phyloP scores from a whole-genome alignment of 495 filamentous ascomycete genomes.

The Penicillium longicatenatum region DNA sequence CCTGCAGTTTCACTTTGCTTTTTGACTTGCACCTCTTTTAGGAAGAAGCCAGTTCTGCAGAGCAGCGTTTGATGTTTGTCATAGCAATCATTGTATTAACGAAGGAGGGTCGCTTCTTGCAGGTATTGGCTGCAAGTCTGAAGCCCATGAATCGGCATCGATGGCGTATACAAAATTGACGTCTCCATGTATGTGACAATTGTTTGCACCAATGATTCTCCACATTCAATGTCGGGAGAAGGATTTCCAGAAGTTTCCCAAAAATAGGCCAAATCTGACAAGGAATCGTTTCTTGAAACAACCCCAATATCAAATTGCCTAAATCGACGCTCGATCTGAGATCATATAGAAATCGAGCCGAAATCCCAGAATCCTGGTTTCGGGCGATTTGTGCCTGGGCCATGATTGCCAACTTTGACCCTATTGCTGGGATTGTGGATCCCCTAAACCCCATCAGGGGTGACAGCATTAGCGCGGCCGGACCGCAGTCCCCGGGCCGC shows the following conservation, averaged over 20 bases:
- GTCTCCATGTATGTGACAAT: neutral
- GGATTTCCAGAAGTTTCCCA: neutral
- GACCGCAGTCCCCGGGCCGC: constrained; percentile 31
- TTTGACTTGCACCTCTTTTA: constrained; percentile 3
- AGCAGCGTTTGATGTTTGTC: neutral
- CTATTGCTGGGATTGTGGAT: constrained; percentile 13
- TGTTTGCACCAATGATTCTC: too few species aligned
- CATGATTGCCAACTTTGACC: constrained; percentile 29
- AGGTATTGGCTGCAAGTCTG: neutral
- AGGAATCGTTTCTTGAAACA: neutral
- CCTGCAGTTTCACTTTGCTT: constrained; percentile 26
- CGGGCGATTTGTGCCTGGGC: neutral
- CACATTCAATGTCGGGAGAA: too few species aligned
- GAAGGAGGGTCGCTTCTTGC: neutral
- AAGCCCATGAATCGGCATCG: neutral
- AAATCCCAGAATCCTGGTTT: neutral
- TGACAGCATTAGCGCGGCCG: constrained; percentile 31
- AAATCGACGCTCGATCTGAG: neutral
- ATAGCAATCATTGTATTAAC: neutral
- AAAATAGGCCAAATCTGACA: neutral
- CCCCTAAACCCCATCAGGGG: constrained; percentile 7
- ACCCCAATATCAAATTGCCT: neutral
- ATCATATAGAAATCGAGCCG: neutral
- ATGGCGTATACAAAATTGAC: neutral
- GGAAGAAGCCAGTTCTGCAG: too few species aligned